A percentile compares a stretch with the other conserved stretches of the same genome.
Evolutionary conservation across 441 rosid species (phyloP).

Genomic region (Brassica hybrid): DNA sequence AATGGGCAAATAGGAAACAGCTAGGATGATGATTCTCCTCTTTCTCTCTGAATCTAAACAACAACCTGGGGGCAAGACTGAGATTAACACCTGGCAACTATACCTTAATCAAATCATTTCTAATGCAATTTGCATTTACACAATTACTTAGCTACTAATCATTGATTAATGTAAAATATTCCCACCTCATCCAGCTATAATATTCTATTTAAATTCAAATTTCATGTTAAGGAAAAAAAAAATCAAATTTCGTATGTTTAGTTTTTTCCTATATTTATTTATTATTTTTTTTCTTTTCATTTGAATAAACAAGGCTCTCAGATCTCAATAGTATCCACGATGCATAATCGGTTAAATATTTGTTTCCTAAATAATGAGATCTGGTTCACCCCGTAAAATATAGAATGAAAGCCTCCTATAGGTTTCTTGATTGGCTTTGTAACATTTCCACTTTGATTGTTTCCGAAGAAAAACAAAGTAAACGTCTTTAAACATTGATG

Average conservation of each 20-base stretch:
- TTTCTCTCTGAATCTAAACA: background rate
- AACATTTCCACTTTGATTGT: background rate
- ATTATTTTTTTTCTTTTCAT: background rate
- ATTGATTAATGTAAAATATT: background rate
- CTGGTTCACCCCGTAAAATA: background rate
- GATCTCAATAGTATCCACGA: background rate
- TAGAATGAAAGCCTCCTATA: background rate
- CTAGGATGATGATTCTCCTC: conserved; percentile 30
- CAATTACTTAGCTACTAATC: conserved; percentile 3
- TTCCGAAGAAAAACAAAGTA: background rate
- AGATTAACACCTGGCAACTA: conserved; percentile 22
- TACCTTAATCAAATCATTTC: background rate
- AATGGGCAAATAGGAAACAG: conserved; percentile 32
- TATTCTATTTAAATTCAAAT: background rate
- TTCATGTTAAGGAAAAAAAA: background rate
- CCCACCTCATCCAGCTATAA: conserved; percentile 3
- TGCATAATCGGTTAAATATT: background rate
- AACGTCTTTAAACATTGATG: conserved; percentile 4
- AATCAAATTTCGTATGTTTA: background rate
- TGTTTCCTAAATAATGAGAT: background rate
- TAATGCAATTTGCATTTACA: conserved; percentile 1
- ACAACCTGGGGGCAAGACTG: conserved; percentile 27
- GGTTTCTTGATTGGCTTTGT: background rate
- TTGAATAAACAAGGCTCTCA: background rate
- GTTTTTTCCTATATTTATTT: background rate